Evolutionary conservation across 2,329 filamentous ascomycete genomes (phyloP), one percentile per base, ranked within the genome.

Genomic region (Rutstroemia sydowiana): DNA sequence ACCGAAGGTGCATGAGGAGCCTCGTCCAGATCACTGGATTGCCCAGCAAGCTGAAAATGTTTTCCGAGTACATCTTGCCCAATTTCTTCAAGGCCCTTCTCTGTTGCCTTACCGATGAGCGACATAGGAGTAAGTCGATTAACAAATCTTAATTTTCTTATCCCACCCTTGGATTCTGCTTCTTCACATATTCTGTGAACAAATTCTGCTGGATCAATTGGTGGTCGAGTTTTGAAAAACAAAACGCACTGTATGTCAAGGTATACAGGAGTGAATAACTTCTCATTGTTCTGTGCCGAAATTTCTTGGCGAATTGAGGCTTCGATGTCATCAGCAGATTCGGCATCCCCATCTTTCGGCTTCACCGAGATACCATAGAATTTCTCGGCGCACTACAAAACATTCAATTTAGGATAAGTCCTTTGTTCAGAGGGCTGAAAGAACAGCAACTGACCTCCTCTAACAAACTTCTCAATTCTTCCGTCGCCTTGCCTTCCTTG

Each of bases 281-380:
- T 70, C 23, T 45, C 66, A 28, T 68, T 61, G 36, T 66, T 66
- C 26, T 70, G 63, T 2, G 71, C 74, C 26, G 75, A 76, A n/a
- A 93, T 68, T 68, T 93, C 88, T 63, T 81, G 82, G 59, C 80
- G 67, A 59, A 93, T 88, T 26, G 82, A 78, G 5, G 79, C 75
- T 64, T 90, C 87, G 59, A 93, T 88, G 60, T 89, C 85, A n/a
- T 70, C 70, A 13, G 67, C 68, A 0, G 75, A 74, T 13, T 32
- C 34, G 16, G 71, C 70, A 2, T 62, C 70, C 10, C 67, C 53
- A 61, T 62, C 51, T 68, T 62, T 20, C 28, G 48, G 20, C 18
- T 23, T 46, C 14, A 32, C 34, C 10, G 48, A 51, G 21, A 64
- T 74, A 53, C 71, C 74, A 63, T 82, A 85, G 57, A 81, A 69